Base-by-base conservation (phyloP, 345 rosid genomes). In the Cardamine occulta region DNA sequence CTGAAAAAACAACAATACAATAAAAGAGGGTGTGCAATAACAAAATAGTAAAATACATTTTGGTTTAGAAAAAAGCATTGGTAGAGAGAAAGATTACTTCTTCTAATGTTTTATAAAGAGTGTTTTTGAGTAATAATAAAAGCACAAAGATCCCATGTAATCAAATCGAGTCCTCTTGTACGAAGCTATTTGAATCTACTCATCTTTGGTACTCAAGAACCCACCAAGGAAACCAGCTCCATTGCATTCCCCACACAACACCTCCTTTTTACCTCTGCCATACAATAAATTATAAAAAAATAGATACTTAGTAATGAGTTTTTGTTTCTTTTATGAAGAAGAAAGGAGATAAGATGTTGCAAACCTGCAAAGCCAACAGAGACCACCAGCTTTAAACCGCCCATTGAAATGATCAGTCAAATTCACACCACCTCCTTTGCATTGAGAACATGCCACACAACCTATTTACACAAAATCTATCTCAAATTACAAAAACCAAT, bases 151-250 rank as follows among this genome's bases (percentile, higher is more conserved):
- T 34, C 49, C 40, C 42, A 57, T 58, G 17, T 60, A 35, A 35
- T 60, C 17, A 59, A 59, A 23, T 23, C 15, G 11, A 56, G 12
- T 49, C 6, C 24, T 49, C 14, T 52, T 7, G 10, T 26, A 61
- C 66, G 35, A 55, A 58, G 53, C 58, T 59, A 24, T 48, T 10
- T 48, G 31, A 35, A 44, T 37, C 48, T 82, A 87, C 35, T 79
- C 86, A 68, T 89, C 97, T 1, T 77, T 63, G 55, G 97, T 83
- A 86, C 97, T 94, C 88, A 94, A 82, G 86, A 91, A 87, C 67
- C 98, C 98, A 64, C 98, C 98, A 4, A 91, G 2, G 79, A 91
- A 94, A 71, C 97, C 98, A 44, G 98, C 98, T 81, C 98, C 98
- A 62, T 94, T 90, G 78, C 98, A 93, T 0, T 75, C 83, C 28